Conservation (phyloP, 495 filamentous ascomycete species). For the Cairneyella variabilis region DNA sequence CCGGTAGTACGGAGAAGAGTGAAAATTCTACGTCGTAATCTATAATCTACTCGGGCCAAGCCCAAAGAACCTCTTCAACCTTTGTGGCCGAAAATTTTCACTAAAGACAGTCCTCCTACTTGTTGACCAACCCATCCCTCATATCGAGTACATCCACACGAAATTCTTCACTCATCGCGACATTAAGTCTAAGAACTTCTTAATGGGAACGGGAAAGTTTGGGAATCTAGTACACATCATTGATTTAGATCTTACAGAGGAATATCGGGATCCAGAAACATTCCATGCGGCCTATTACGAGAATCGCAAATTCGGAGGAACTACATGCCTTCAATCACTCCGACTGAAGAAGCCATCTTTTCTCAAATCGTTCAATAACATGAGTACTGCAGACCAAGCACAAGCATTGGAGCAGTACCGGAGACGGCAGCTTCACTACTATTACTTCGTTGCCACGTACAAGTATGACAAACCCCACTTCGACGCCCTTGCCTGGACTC, state of each 20-base stretch:
- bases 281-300: slow-evolving; percentile 98
- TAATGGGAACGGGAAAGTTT: slow-evolving; percentile 98
- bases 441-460: no score
- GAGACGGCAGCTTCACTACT: no score
- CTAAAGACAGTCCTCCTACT: slow-evolving; percentile 94
- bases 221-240: slow-evolving; percentile 99
- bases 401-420: no score
- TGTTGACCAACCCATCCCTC: slow-evolving; percentile 95
- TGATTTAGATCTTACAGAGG: slow-evolving; percentile 97
- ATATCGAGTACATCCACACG: slow-evolving; percentile 98
- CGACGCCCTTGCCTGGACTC: no score
- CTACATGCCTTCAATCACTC: no score
- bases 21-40: slow-evolving; percentile 72
- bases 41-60: slow-evolving; percentile 93
- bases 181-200: slow-evolving; percentile 99
- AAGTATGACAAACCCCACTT: no score
- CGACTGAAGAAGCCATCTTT: no score
- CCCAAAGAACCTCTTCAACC: slow-evolving; percentile 98
- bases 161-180: slow-evolving; percentile 99
- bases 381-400: no score
- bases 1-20: background rate
- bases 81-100: slow-evolving; percentile 98
- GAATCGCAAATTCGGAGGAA: slow-evolving; percentile 99
- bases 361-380: no score
- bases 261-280: slow-evolving; percentile 97